phyloP scores from a whole-genome alignment of 2,329 filamentous ascomycete genomes.

The Trichoderma oligosporum region DNA sequence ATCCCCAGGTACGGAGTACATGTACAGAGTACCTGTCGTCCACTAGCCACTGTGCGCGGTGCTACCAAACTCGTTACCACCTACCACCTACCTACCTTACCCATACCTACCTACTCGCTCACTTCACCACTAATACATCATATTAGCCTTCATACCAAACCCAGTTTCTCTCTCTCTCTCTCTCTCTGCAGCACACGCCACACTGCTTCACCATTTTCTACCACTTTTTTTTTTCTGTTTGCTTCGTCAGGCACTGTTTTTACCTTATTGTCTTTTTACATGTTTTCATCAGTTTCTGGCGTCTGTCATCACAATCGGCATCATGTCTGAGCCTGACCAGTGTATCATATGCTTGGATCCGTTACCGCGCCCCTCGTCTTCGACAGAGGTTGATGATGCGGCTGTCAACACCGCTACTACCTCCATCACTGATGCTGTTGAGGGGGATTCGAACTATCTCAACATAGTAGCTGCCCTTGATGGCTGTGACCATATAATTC shows the following conservation, averaged over 20 bases:
- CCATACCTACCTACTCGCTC: constrained; percentile 8
- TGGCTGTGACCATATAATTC: constrained; percentile 86
- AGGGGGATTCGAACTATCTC: constrained; percentile 35
- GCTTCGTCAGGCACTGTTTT: constrained; percentile 13
- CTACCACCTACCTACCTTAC: neutral
- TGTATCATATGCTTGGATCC: constrained; percentile 68
- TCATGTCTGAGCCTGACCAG: constrained; percentile 57
- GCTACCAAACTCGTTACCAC: no score
- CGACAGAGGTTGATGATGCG: constrained; percentile 23
- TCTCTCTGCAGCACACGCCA: constrained; percentile 13
- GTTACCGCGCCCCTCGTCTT: constrained; percentile 41
- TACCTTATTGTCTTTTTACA: constrained; percentile 37
- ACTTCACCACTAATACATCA: constrained; percentile 33
- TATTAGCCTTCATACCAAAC: constrained; percentile 19
- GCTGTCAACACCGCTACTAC: constrained; percentile 25
- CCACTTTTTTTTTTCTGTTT: neutral
- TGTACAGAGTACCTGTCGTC: neutral
- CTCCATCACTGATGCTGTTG: constrained; percentile 18
- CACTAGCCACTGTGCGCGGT: constrained; percentile 1
- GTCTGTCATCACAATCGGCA: constrained; percentile 40
- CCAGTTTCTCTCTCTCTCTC: constrained; percentile 6
- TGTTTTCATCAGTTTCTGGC: constrained; percentile 42
- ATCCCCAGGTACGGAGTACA: neutral
- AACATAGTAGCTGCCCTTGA: constrained; percentile 57
- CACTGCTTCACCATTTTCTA: constrained; percentile 1